Percentiles rank a stretch among this genome's conserved stretches.
Evolutionary conservation across 305 asterid species (phyloP).

Genomic region (Solanum hybrid): DNA sequence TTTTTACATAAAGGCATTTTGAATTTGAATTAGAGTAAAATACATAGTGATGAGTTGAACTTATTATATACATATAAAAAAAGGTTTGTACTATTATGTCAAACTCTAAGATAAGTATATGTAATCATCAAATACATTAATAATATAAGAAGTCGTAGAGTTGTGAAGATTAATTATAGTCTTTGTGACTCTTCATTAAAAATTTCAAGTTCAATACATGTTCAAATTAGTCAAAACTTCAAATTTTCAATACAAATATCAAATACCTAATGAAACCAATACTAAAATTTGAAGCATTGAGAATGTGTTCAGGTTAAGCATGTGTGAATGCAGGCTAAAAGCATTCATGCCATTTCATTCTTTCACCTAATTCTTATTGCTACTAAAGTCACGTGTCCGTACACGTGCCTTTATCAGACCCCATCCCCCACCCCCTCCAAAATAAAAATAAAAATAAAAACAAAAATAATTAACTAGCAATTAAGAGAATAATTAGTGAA

Average conservation of each 20-base stretch:
- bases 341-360: slow-evolving; percentile 51
- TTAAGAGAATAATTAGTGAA: neutral
- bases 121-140: neutral
- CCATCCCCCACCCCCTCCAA: neutral
- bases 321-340: neutral
- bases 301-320: neutral
- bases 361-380: slow-evolving; percentile 45
- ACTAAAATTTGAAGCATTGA: neutral
- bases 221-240: neutral
- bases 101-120: neutral
- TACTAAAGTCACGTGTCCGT: slow-evolving; percentile 41
- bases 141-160: too few relatives aligned
- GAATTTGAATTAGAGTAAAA: neutral
- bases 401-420: slow-evolving; percentile 32
- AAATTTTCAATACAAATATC: neutral
- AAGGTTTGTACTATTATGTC: neutral
- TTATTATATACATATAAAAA: neutral
- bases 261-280: neutral
- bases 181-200: too few relatives aligned
- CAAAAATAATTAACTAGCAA: neutral
- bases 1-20: neutral
- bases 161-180: neutral
- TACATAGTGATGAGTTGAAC: neutral
- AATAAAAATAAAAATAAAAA: too few relatives aligned
- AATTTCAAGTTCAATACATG: too few relatives aligned